A percentile compares a stretch with the other conserved stretches of the same genome.
These are phyloP conservation scores for Teunomyces stri DNA, from an alignment of 805 yeast genomes.

Conservation along the genomic window DNA sequence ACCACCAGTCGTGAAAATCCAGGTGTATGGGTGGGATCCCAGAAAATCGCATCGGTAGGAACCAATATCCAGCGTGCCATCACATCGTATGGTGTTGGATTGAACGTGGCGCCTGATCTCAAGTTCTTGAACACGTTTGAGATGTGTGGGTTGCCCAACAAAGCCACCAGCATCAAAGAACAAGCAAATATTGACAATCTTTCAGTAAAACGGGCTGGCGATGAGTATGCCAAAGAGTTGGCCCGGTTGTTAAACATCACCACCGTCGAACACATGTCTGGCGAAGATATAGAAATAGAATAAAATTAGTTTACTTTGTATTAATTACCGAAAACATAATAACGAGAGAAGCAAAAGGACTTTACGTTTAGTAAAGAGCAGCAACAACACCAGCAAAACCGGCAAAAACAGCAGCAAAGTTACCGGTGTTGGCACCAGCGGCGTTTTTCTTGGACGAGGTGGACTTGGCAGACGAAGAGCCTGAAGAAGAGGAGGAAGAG, in stretches of 20 bases:
- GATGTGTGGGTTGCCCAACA: slow-evolving; percentile 80
- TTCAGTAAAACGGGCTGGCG: slow-evolving; percentile 24
- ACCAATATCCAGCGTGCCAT: slow-evolving; percentile 79
- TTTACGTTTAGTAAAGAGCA: slow-evolving; percentile 25
- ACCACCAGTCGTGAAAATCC: slow-evolving; percentile 60
- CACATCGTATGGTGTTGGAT: slow-evolving; percentile 86
- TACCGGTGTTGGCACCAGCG: slow-evolving; percentile 22
- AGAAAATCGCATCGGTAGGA: slow-evolving; percentile 87
- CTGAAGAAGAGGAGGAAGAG: slow-evolving; percentile 22
- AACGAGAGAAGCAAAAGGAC: neutral
- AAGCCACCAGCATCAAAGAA: slow-evolving; percentile 34
- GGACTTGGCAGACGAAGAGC: slow-evolving; percentile 15
- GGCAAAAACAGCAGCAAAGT: slow-evolving; percentile 28
- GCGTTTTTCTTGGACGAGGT: slow-evolving; percentile 22
- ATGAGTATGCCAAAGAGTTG: slow-evolving; percentile 34
- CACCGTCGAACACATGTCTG: slow-evolving; percentile 36
- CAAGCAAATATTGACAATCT: slow-evolving; percentile 11
- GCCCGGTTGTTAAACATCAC: slow-evolving; percentile 32
- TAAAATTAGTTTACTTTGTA: neutral
- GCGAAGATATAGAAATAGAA: slow-evolving; percentile 21
- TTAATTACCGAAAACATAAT: neutral
- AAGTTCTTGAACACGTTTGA: slow-evolving; percentile 65
- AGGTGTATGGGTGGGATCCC: slow-evolving; percentile 75
- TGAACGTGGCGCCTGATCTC: slow-evolving; percentile 75
- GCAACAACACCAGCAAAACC: slow-evolving; percentile 39